Evolutionary conservation across 306 rosid genomes (phyloP).

Genomic region (Prosopis cineraria): DNA sequence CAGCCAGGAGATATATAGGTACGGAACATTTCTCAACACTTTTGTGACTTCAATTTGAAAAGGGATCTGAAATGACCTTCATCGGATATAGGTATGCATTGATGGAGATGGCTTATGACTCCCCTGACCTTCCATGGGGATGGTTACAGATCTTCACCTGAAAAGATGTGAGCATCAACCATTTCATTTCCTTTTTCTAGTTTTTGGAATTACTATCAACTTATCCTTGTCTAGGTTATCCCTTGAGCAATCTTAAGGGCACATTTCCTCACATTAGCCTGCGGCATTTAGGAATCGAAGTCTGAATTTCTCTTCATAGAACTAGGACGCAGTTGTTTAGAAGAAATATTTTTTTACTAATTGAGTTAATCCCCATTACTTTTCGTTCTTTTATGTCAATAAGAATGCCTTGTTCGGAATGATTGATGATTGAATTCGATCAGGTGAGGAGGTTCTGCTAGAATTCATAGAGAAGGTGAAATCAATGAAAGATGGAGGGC

Average conservation of each 20-base stretch:
- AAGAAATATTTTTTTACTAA: no score
- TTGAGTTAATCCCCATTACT: no score
- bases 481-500: slow-evolving; percentile 63
- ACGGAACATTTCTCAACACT: slow-evolving; percentile 19
- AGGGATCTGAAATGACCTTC: background rate
- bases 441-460: slow-evolving; percentile 73
- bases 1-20: slow-evolving; percentile 83
- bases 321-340: no score
- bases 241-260: no score
- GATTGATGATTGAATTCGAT: slow-evolving; percentile 1
- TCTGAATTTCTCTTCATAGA: no score
- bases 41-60: background rate
- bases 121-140: slow-evolving; percentile 80
- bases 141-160: slow-evolving; percentile 67
- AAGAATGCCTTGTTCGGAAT: background rate
- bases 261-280: no score
- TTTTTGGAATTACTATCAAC: background rate
- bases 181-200: background rate
- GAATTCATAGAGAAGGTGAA: slow-evolving; percentile 64
- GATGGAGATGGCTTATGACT: slow-evolving; percentile 86
- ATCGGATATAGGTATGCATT: slow-evolving; percentile 63
- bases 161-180: slow-evolving; percentile 52
- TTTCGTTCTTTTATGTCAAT: background rate
- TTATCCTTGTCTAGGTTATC: no score
- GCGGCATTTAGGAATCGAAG: no score